phyloP scores from a whole-genome alignment of 768 basidiomycete genomes.

The Xerocomellus amylosporus region DNA sequence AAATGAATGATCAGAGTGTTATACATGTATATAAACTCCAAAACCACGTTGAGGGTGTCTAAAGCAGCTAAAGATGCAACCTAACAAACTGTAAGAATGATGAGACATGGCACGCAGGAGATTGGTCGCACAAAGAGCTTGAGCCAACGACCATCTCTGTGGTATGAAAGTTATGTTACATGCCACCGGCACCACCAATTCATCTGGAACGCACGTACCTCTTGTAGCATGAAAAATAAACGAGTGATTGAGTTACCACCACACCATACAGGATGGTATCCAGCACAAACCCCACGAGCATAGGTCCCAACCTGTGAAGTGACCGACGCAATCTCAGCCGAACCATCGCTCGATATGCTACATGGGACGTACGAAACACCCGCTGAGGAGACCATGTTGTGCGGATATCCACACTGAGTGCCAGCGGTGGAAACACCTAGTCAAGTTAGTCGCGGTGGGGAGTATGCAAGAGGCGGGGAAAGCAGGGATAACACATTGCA shows the following conservation, averaged over 20 bases:
- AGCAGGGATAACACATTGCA: background rate
- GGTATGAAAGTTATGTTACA: background rate
- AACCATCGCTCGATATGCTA: background rate
- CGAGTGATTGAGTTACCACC: conserved; percentile 34
- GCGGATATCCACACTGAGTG: conserved; percentile 7
- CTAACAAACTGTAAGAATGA: conserved; percentile 4
- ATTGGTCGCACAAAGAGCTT: conserved; percentile 22
- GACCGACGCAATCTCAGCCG: background rate
- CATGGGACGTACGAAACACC: conserved; percentile 21
- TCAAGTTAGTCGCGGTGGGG: conserved; percentile 3
- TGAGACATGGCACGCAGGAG: background rate
- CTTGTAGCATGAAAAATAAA: conserved; percentile 31
- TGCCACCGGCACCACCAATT: background rate
- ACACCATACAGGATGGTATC: conserved; percentile 37
- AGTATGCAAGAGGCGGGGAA: conserved; percentile 6
- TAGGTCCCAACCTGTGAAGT: conserved; percentile 32
- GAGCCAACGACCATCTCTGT: conserved; percentile 21
- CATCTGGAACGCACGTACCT: conserved; percentile 11
- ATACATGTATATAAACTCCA: conserved; percentile 28
- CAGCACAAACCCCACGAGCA: conserved; percentile 35
- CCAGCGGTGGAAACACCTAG: conserved; percentile 3
- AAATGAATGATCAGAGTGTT: conserved; percentile 25
- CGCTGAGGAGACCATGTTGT: conserved; percentile 19
- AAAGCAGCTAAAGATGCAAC: conserved; percentile 20
- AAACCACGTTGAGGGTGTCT: conserved; percentile 24